phyloP scores from a whole-genome alignment of 2,329 filamentous ascomycete species.

The Ilyonectria robusta region DNA sequence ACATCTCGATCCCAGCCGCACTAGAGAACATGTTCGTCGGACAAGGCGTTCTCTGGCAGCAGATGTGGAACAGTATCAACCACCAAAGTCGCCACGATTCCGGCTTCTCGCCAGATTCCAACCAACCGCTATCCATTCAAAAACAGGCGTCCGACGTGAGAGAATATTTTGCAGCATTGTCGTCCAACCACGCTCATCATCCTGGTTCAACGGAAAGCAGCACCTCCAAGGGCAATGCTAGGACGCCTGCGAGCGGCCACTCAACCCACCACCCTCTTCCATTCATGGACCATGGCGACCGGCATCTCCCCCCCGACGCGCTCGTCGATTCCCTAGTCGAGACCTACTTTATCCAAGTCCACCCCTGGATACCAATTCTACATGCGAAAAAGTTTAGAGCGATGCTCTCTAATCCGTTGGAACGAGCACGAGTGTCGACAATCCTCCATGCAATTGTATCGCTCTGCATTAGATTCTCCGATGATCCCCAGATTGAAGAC shows the following conservation, averaged over 20 bases:
- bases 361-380: constrained; percentile 55
- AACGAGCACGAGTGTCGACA: constrained; percentile 43
- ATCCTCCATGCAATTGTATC: constrained; percentile 56
- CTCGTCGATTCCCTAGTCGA: constrained; percentile 53
- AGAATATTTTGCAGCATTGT: constrained; percentile 1
- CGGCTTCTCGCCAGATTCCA: not conserved
- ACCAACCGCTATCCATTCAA: constrained; percentile 11
- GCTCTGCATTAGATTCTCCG: constrained; percentile 47
- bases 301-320: constrained; percentile 46
- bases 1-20: constrained; percentile 15
- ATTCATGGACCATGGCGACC: not conserved
- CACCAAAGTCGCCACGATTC: not conserved
- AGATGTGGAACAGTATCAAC: constrained; percentile 43
- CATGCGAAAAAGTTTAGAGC: constrained; percentile 46
- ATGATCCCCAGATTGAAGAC: constrained; percentile 46
- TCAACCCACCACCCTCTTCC: not conserved
- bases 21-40: constrained; percentile 58
- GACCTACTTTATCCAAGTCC: constrained; percentile 54
- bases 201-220: not conserved
- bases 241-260: constrained; percentile 5
- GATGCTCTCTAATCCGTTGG: constrained; percentile 20
- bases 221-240: not conserved
- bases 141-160: constrained; percentile 23
- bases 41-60: constrained; percentile 54
- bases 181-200: not conserved